Evolutionary conservation across 2,329 filamentous ascomycete species (phyloP), one percentile per base, ranked within the genome.

Genomic region (Zymoseptoria tritici): DNA sequence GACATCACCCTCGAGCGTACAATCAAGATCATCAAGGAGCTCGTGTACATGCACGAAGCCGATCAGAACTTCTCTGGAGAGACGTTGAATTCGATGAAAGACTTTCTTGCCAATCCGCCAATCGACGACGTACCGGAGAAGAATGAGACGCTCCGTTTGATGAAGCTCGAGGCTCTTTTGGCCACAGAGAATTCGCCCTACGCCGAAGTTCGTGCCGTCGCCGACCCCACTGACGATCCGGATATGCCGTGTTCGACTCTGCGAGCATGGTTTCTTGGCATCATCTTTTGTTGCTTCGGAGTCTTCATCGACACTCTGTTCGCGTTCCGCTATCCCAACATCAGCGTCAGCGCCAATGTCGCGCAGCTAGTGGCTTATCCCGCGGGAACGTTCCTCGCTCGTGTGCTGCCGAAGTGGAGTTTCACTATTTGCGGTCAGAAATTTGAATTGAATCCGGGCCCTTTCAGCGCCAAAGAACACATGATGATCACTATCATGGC

Each of bases 401-500:
- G 81, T 55, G 66, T 84, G 60, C 79, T 84, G 72, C 82, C 82
- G 11, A 77, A 81, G 60, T 78, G 77, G 61, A 76, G 77, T 58
- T 81, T 77, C 74, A 81, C 77, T 42, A 60, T 83, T 7, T 79
- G 78, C 58, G 82, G 82, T 16, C 59, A 82, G 61, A 80, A 79
- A 61, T 83, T 83, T 70, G 84, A 83, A 65, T 73, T 85, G 36
- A 79, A 79, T 78, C 72, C 83, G 0, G 82, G 82, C 19, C 80
- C 78, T 20, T 85, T 85, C 73, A 85, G 84, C 72, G 80, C 79
- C 71, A 85, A 85, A 74, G 83, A 85, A 68, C 83, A 85, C 67
- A 80, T 83, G 55, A 74, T 85, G 49, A 83, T 85, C 65, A 82
- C 84, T 22, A 81, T 83, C 70, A 86, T 86, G 83, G 84, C 83